Conservation (phyloP, 2,329 filamentous ascomycete species). For the Aureobasidium mangrovei region DNA sequence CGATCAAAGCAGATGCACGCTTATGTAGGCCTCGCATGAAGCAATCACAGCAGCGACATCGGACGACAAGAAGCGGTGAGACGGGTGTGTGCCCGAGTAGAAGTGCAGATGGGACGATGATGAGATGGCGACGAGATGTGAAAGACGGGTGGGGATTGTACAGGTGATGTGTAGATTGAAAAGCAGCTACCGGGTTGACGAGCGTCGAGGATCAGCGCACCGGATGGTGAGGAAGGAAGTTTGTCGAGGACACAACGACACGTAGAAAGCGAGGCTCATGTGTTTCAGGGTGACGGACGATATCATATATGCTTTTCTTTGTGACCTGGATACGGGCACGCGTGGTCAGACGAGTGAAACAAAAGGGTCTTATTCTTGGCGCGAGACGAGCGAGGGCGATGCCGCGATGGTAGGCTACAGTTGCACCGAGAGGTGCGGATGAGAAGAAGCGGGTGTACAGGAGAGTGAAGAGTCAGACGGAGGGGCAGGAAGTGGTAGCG, state of each 20-base stretch:
- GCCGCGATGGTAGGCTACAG: not conserved
- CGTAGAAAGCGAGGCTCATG: not conserved
- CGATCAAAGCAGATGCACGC: constrained; percentile 3
- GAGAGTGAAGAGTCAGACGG: too few relatives aligned
- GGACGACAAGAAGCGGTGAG: constrained; percentile 2
- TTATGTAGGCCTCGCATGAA: constrained; percentile 8
- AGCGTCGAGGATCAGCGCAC: too few relatives aligned
- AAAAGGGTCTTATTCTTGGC: not conserved
- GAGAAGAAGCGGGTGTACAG: too few relatives aligned
- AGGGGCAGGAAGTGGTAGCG: too few relatives aligned
- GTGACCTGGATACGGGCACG: not conserved
- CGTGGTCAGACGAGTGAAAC: not conserved
- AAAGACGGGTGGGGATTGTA: too few relatives aligned
- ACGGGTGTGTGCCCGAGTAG: not conserved
- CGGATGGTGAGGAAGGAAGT: too few relatives aligned
- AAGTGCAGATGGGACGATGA: not conserved
- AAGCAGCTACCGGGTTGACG: too few relatives aligned
- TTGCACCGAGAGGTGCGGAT: not conserved
- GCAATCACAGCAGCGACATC: not conserved
- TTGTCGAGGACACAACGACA: too few relatives aligned
- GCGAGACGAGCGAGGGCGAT: not conserved
- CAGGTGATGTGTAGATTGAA: too few relatives aligned
- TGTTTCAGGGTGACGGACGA: not conserved
- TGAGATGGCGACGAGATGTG: too few relatives aligned
- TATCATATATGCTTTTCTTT: not conserved